Conservation (phyloP, 805 yeast species). For the Saccharomycopsis olivae region DNA sequence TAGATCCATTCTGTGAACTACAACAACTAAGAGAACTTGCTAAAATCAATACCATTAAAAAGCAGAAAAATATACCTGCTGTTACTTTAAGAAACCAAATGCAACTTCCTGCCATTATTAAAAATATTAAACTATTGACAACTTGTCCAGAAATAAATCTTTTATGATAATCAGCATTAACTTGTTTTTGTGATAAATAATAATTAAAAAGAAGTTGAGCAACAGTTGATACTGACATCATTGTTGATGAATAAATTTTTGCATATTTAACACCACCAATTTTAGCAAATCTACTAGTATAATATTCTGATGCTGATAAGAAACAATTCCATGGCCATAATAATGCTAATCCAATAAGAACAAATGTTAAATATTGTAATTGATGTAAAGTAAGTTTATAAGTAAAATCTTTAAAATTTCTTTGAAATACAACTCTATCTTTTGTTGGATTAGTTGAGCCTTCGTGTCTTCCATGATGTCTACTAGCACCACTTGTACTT, state of each 20-base stretch:
- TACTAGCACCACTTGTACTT: too few relatives aligned
- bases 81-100: slow-evolving; percentile 26
- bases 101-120: slow-evolving; percentile 44
- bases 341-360: slow-evolving; percentile 62
- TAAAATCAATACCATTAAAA: slow-evolving; percentile 53
- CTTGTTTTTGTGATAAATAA: slow-evolving; percentile 55
- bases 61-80: slow-evolving; percentile 27
- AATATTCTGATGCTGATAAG: slow-evolving; percentile 76
- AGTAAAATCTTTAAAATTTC: neutral
- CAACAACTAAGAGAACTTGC: slow-evolving; percentile 68
- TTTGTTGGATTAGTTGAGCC: slow-evolving; percentile 15
- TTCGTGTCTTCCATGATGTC: too few relatives aligned
- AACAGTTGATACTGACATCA: slow-evolving; percentile 80
- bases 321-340: slow-evolving; percentile 98
- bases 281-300: slow-evolving; percentile 47
- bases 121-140: slow-evolving; percentile 47
- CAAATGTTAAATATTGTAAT: slow-evolving; percentile 43
- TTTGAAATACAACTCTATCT: slow-evolving; percentile 9
- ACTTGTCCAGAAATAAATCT: slow-evolving; percentile 54
- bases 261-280: slow-evolving; percentile 38
- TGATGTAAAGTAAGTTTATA: slow-evolving; percentile 7
- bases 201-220: slow-evolving; percentile 51
- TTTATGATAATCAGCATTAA: slow-evolving; percentile 41
- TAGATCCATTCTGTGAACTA: slow-evolving; percentile 77
- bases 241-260: slow-evolving; percentile 60